Evolutionary conservation across 2,329 filamentous ascomycete species (phyloP).

Genomic region (Pezicula radicicola): DNA sequence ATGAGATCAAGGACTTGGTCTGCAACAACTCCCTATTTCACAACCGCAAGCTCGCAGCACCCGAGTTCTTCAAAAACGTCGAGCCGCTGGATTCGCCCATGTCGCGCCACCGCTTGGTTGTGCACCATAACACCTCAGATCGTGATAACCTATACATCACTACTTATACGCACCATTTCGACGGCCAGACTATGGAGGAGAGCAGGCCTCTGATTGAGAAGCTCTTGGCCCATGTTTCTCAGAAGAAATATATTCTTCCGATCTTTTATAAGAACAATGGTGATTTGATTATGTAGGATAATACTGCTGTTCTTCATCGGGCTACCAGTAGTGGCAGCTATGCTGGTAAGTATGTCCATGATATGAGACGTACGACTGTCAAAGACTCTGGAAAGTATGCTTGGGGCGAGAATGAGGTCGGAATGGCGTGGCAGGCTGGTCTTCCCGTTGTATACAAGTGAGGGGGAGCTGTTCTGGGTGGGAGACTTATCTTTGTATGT

Average conservation of each 20-base stretch:
- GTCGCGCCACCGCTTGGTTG: no score
- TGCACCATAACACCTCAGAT: no score
- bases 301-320: constrained; percentile 50
- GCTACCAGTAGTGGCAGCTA: constrained; percentile 21
- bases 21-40: constrained; percentile 47
- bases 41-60: constrained; percentile 45
- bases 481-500: no score
- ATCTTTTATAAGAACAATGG: constrained; percentile 44
- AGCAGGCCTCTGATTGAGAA: constrained; percentile 32
- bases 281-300: constrained; percentile 59
- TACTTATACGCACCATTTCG: constrained; percentile 48
- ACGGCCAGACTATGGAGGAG: constrained; percentile 34
- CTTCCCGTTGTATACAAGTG: no score
- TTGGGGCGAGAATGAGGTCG: no score
- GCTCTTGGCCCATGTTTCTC: constrained; percentile 32
- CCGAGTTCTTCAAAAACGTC: constrained; percentile 33
- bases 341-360: no score
- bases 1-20: constrained; percentile 36
- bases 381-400: no score
- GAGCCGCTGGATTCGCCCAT: constrained; percentile 9
- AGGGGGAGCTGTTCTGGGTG: no score
- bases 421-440: no score
- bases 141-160: constrained; percentile 45
- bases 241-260: constrained; percentile 40
- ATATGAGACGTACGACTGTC: no score